phyloP scores from a whole-genome alignment of 306 rosid genomes.

The Astragalus membranaceus region DNA sequence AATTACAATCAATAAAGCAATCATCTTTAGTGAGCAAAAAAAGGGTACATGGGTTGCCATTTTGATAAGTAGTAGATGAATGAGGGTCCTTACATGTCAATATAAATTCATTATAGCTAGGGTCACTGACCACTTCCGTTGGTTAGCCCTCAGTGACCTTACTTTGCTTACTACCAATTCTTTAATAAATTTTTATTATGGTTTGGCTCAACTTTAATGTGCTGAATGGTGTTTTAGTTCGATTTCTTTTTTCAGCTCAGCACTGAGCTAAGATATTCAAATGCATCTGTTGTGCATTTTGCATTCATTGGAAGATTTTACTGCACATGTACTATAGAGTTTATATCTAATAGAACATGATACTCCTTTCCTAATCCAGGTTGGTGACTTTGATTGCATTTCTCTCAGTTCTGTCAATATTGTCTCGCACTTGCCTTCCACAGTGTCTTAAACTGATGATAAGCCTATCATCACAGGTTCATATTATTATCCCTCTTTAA shows the following conservation, averaged over 20 bases:
- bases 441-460: slow-evolving; percentile 95
- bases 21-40: not conserved
- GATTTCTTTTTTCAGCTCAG: slow-evolving; percentile 1
- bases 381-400: slow-evolving; percentile 75
- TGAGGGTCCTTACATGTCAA: not conserved
- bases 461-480: slow-evolving; percentile 86
- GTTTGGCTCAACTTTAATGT: slow-evolving; percentile 1
- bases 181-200: not conserved
- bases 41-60: not conserved
- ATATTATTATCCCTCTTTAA: slow-evolving; percentile 12
- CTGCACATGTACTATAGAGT: not conserved
- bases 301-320: slow-evolving; percentile 1
- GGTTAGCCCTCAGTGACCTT: not conserved
- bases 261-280: slow-evolving; percentile 1
- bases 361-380: slow-evolving; percentile 41
- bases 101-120: not conserved
- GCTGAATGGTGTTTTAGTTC: not conserved
- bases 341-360: slow-evolving; percentile 3
- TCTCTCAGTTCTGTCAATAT: slow-evolving; percentile 65
- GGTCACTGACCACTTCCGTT: not conserved
- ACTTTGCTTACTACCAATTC: not conserved
- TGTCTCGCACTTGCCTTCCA: slow-evolving; percentile 85
- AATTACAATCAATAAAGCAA: not conserved
- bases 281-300: not conserved
- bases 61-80: not conserved